phyloP scores from a whole-genome alignment of 257 asterid genomes.

The Gentiana dahurica region DNA sequence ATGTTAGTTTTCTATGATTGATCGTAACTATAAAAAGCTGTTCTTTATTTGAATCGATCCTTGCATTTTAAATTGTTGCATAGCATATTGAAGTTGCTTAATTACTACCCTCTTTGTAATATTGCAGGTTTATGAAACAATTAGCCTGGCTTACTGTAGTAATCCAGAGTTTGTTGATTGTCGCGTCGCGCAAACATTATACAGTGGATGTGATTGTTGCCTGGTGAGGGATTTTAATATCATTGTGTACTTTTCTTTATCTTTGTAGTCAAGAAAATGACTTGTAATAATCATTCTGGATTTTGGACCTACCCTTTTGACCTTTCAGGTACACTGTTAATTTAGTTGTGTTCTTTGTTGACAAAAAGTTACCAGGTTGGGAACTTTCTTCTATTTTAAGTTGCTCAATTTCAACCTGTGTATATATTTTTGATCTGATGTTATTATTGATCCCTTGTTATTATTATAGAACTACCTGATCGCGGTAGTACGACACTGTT shows the following conservation, averaged over 20 bases:
- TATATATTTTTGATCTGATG: not conserved
- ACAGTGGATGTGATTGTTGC: constrained; percentile 94
- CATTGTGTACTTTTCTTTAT: constrained; percentile 1
- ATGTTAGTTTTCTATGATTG: too few relatives aligned
- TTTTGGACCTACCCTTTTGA: not conserved
- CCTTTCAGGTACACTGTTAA: constrained; percentile 84
- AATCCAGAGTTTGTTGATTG: constrained; percentile 78
- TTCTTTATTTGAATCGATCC: not conserved
- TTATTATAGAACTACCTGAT: constrained; percentile 67
- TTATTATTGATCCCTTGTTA: not conserved
- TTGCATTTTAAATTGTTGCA: not conserved
- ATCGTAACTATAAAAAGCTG: too few relatives aligned
- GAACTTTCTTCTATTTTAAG: not conserved
- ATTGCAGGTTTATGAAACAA: constrained; percentile 70
- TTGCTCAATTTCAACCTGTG: not conserved
- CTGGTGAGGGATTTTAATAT: constrained; percentile 42
- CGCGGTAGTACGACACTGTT: constrained; percentile 53
- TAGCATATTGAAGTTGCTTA: not conserved
- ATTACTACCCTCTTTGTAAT: constrained; percentile 8
- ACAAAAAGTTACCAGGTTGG: constrained; percentile 79
- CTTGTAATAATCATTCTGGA: not conserved
- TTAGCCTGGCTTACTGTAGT: constrained; percentile 69
- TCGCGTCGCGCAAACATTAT: constrained; percentile 95
- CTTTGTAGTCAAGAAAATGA: not conserved
- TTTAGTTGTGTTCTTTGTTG: constrained; percentile 85